Evolutionary conservation across 176 grass and related monocot genomes (phyloP).

Genomic region (Elymus sibiricus): DNA sequence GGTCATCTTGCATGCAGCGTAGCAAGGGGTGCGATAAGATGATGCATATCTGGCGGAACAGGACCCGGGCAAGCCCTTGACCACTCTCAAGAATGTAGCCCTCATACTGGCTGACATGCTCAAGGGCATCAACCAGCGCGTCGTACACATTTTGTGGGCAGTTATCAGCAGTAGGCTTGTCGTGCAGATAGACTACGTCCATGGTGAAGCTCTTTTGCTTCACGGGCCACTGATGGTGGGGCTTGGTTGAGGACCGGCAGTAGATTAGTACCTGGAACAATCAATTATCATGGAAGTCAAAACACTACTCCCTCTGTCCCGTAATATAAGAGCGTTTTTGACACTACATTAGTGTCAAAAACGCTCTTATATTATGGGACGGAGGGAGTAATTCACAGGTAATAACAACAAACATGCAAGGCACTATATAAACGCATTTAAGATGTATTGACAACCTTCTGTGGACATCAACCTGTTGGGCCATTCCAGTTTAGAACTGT

Average conservation of each 20-base stretch:
- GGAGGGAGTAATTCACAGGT: not conserved
- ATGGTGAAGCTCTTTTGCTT: conserved; percentile 82
- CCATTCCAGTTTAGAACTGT: not conserved
- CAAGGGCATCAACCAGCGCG: conserved; percentile 67
- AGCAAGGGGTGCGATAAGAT: conserved; percentile 72
- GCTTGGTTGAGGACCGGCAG: conserved; percentile 76
- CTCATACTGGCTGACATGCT: conserved; percentile 90
- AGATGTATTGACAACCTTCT: not conserved
- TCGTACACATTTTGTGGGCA: conserved; percentile 94
- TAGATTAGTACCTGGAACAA: conserved; percentile 81
- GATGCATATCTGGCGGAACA: conserved; percentile 75
- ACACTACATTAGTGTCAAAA: too few species aligned
- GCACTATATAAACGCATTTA: not conserved
- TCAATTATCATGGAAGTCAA: conserved; percentile 8
- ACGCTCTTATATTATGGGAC: too few species aligned
- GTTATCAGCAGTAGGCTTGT: conserved; percentile 80
- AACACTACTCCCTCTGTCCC: too few species aligned
- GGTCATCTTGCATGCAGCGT: conserved; percentile 81
- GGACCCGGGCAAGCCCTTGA: conserved; percentile 69
- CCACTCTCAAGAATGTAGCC: conserved; percentile 89
- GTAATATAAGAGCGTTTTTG: too few species aligned
- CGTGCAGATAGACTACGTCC: conserved; percentile 84
- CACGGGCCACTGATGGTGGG: conserved; percentile 75
- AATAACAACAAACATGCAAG: not conserved
- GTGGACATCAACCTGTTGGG: not conserved